Conservation (phyloP, 2,329 filamentous ascomycete genomes). For the Aspergillus udagawae region DNA sequence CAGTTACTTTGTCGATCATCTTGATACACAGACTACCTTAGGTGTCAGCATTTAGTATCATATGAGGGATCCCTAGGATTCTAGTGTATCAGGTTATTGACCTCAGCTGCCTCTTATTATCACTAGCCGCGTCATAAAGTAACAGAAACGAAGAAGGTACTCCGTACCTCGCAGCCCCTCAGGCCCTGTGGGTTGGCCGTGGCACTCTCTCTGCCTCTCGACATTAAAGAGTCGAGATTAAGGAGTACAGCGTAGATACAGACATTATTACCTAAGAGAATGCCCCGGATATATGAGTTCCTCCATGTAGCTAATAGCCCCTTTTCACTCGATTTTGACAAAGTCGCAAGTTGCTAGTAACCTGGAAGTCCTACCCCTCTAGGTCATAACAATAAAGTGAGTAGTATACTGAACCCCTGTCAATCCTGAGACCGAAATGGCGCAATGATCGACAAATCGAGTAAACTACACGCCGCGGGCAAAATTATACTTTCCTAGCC, state of each 20-base stretch:
- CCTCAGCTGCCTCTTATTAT: neutral
- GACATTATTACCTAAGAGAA: too few species aligned
- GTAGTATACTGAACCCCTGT: neutral
- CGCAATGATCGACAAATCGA: neutral
- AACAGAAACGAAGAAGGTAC: neutral
- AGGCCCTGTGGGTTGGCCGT: neutral
- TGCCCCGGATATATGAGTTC: neutral
- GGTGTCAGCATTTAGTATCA: neutral
- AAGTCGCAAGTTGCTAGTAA: neutral
- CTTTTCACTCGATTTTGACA: too few species aligned
- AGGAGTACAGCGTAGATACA: neutral
- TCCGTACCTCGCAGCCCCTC: neutral
- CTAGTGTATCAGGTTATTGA: neutral
- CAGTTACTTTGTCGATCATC: too few species aligned
- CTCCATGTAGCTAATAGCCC: too few species aligned
- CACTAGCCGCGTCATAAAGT: neutral
- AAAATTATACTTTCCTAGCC: neutral
- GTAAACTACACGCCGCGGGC: neutral
- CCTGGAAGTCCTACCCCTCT: neutral
- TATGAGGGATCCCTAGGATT: neutral
- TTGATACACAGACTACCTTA: neutral
- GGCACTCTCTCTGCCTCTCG: neutral
- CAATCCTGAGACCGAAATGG: neutral
- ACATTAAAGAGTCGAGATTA: neutral
- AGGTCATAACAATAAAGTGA: neutral